Base-by-base conservation (phyloP, 805 yeast genomes). In the Pichia pseudocactophila region DNA sequence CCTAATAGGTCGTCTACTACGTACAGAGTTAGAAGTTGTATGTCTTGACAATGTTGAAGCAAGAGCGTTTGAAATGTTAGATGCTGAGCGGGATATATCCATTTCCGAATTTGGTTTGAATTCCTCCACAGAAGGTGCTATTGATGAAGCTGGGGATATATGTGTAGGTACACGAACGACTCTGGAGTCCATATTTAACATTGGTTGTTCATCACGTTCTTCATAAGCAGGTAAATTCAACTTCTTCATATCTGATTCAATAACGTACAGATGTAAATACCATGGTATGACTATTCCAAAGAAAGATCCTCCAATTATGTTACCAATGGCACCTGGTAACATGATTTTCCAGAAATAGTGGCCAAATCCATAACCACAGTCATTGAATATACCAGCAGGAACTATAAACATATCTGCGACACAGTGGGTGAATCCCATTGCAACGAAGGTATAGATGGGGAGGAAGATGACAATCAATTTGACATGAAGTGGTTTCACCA, bases 401-500 rank as follows among this genome's bases (percentile, higher is more conserved):
- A 80, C 56, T 41, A 82, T 50, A 50, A 68, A 79, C 92, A 85
- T 82, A 57, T 85, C 95, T 1, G 94, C 95, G 8, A 85, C 87
- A 1, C 78, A 76, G 56, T 85, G 94, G 2, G 85, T 77, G 60
- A 78, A 85, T 0, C 94, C 92, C 68, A 80, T 66, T 1, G 80
- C 53, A n/a, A 82, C 92, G 59, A 85, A 82, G 0, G 89, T 77
- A 59, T 82, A 82, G 13, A 84, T 69, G 1, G 95, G 95, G 17
- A 83, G 56, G 13, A 68, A 54, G 65, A 84, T 72, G 65, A 81
- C 61, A 6, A 80, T 37, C 25, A 80, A 67, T 51, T 81, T 82
- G 30, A 85, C 94, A 55, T 85, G 94, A 9, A 80, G 55, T 0
- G 95, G 94, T 54, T 80, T 82, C 7, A 82, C 83, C 78, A 84